Base-by-base conservation (phyloP, 305 asterid genomes). In the Nicotiana rustica region DNA sequence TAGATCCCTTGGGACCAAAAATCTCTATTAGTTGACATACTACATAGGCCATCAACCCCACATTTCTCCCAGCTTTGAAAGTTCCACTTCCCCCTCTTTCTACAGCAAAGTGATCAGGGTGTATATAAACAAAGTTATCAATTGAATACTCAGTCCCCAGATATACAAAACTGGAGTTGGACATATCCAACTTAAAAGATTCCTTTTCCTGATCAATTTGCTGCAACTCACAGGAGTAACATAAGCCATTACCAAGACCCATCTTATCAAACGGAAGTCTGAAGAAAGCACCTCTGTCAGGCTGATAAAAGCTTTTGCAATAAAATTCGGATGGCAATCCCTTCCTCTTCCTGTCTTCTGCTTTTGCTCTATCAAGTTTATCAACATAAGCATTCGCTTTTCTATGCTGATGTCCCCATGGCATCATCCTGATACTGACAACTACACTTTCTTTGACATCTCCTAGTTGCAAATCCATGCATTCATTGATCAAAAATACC, bases 331-430 rank as follows among this genome's bases (percentile, higher is more conserved):
- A 84, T 29, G 94, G 89, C 83, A 93, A 86, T 4, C 94, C 98
- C 81, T 91, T 91, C 88, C 78, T 91, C 88, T 90, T 93, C 86
- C 94, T 88, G 66, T 96, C 99, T 79, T 93, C 98, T 21, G 96
- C 97, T 83, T 90, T 91, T 83, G 91, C 93, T 86, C 92, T 91
- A 73, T 96, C 97, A 79, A 82, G 78, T 86, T 87, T 94, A 73
- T 95, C 98, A 80, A 89, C 91, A 81, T 83, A 82, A 35, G 93
- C 89, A 88, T 91, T 89, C 73, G 86, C 90, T 82, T 90, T 96
- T 82, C 98, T 90, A 85, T 92, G 89, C 88, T 94, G 93, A 88
- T 96, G 92, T n/a, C 97, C 98, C 98, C 99, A 96, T 67, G 97
- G 92, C 75, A 85, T 71, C 78, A 86, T 84, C 88, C 91, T 88